phyloP scores from a whole-genome alignment of 345 rosid species.

The Populus simonii region DNA sequence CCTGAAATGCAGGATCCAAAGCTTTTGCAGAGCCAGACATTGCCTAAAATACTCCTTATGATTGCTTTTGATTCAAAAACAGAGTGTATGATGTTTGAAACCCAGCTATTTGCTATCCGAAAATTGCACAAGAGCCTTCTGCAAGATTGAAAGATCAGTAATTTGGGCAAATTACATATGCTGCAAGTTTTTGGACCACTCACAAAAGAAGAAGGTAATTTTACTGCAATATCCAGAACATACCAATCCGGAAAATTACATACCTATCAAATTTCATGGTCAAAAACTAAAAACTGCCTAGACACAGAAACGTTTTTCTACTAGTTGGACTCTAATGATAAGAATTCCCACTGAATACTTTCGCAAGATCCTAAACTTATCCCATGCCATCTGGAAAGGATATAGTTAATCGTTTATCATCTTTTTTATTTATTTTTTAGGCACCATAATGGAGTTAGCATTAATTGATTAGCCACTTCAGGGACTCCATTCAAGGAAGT shows the following conservation, averaged over 20 bases:
- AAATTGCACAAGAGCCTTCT: slow-evolving; percentile 14
- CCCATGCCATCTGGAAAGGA: neutral
- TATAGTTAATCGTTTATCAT: neutral
- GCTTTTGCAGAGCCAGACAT: slow-evolving; percentile 83
- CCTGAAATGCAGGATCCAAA: slow-evolving; percentile 94
- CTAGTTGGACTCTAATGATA: neutral
- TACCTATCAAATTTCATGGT: slow-evolving; percentile 2
- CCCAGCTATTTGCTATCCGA: slow-evolving; percentile 11
- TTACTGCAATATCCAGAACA: neutral
- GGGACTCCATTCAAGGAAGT: neutral
- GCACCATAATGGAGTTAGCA: neutral
- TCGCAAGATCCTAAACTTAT: neutral
- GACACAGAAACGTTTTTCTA: neutral
- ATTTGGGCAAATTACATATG: neutral
- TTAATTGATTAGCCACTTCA: neutral
- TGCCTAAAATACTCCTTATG: slow-evolving; percentile 19
- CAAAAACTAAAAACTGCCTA: neutral
- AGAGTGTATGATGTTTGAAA: neutral
- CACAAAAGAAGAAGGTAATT: neutral
- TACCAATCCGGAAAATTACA: neutral
- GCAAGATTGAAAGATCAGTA: slow-evolving; percentile 11
- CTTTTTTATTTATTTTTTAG: neutral
- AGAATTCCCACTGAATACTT: neutral
- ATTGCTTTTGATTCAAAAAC: neutral
- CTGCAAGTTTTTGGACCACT: neutral